Base-by-base conservation (phyloP, 2,329 filamentous ascomycete genomes). In the Colletotrichum salicis region DNA sequence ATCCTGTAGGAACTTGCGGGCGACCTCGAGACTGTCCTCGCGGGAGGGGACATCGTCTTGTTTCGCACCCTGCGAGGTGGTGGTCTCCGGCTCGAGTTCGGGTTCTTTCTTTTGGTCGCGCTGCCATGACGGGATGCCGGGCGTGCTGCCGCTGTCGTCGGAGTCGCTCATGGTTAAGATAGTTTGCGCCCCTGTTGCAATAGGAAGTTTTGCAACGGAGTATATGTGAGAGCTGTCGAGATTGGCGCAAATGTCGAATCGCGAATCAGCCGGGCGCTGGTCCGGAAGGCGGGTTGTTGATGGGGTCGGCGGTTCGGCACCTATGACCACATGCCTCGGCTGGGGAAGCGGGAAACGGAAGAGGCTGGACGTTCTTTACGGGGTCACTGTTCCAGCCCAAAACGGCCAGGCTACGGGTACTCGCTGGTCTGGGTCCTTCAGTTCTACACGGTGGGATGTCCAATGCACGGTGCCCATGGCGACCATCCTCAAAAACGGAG, bases 1-100 rank as follows among this genome's bases (percentile, higher is more conserved):
- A 72, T 97, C 92, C 62, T 93, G 85, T 4, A 98, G 87, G 78
- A 97, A 98, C 64, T 86, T 89, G 55, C 88, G 87, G 33, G 95
- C 94, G 78, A 94, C 90, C 19, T 94, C 90, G 45, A 85, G 76
- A 41, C 77, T 76, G 60, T 80, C 76, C 52, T 81, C 75, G 63
- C 68, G 51, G 8, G 73, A 45, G 71, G 74, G 63, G 19, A 22
- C 19, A 35, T 73, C 60, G 19, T 54, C 45, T 51, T 52, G 31
- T 13, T 63, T 37, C 41, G 57, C 19, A 55, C 75, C 51, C 33
- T 67, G 55, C n/a, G 68, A 64, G 68, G n/a, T 33, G 56, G 54
- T 60, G 8, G 63, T 12, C 29, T 67, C n/a, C 45, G 51, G 37
- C 37, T 67, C 56, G 11, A 56, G 48, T 56, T 69, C 70, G 41